phyloP scores from a whole-genome alignment of 805 yeast genomes.

The Isabelozyma pseudorhagii region DNA sequence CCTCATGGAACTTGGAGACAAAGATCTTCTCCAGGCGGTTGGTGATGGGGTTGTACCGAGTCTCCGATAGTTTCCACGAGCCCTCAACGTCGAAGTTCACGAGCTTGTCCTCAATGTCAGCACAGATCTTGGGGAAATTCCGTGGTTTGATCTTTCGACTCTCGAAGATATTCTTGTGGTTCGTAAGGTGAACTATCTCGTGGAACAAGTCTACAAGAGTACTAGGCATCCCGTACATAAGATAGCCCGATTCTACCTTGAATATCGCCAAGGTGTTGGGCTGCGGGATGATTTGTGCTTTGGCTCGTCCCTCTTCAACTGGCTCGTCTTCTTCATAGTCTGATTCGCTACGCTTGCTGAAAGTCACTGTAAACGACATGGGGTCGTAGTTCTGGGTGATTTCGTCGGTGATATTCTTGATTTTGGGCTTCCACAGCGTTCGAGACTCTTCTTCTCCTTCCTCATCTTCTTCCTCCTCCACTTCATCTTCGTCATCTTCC shows the following conservation, averaged over 20 bases:
- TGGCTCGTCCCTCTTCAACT: neutral
- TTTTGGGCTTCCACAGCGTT: slow-evolving; percentile 22
- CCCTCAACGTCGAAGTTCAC: slow-evolving; percentile 42
- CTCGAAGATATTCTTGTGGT: slow-evolving; percentile 49
- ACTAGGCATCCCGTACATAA: slow-evolving; percentile 48
- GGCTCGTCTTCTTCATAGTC: neutral
- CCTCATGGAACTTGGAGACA: slow-evolving; percentile 37
- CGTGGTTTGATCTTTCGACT: slow-evolving; percentile 42
- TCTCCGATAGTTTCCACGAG: slow-evolving; percentile 38
- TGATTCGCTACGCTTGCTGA: slow-evolving; percentile 12
- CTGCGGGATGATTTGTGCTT: slow-evolving; percentile 3
- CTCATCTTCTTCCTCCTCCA: neutral
- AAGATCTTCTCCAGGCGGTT: slow-evolving; percentile 15
- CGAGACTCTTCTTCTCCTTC: neutral
- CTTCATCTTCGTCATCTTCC: slow-evolving; percentile 10
- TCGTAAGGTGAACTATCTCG: slow-evolving; percentile 45
- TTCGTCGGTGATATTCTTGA: slow-evolving; percentile 6
- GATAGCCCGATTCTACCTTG: slow-evolving; percentile 27
- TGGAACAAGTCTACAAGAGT: slow-evolving; percentile 45
- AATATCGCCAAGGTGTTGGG: slow-evolving; percentile 8
- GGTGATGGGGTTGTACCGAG: slow-evolving; percentile 6
- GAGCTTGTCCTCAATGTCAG: slow-evolving; percentile 51
- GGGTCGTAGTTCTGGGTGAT: slow-evolving; percentile 10
- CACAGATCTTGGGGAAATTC: slow-evolving; percentile 53
- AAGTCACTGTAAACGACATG: slow-evolving; percentile 26